Conservation (phyloP, 163 green algal genomes). For the Chlamydomonas reinhardtii region DNA sequence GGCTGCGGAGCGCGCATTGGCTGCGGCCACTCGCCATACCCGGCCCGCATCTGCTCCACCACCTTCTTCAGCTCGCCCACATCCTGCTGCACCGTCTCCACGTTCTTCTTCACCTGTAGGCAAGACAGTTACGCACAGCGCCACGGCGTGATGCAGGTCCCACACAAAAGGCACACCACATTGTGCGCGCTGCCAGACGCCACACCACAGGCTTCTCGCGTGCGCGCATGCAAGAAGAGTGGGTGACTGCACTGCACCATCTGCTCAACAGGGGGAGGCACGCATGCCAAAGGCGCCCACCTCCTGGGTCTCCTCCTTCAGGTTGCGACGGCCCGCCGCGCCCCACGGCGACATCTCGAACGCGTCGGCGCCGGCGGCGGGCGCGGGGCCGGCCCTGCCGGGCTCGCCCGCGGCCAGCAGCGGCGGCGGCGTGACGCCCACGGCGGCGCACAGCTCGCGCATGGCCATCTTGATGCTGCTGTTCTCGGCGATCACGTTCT, state of each 20-base stretch:
- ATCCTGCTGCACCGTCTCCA: constrained; percentile 26
- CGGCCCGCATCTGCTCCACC: constrained; percentile 24
- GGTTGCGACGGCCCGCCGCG: constrained; percentile 12
- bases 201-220: too few relatives aligned
- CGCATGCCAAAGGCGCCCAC: neutral
- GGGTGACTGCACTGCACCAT: too few relatives aligned
- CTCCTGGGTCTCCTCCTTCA: constrained; percentile 42
- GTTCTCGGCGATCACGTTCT: constrained; percentile 13
- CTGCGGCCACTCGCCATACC: constrained; percentile 34
- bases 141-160: too few relatives aligned
- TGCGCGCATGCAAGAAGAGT: too few relatives aligned
- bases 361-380: too few relatives aligned
- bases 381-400: too few relatives aligned
- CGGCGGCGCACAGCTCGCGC: constrained; percentile 23
- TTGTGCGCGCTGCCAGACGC: too few relatives aligned
- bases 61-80: constrained; percentile 23
- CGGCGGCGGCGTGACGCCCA: constrained; percentile 24
- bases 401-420: neutral
- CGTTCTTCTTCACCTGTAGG: constrained; percentile 1
- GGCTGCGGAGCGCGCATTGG: neutral
- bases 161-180: too few relatives aligned
- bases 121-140: too few relatives aligned
- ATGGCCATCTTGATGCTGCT: constrained; percentile 12
- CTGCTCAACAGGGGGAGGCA: too few relatives aligned
- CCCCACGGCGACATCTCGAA: constrained; percentile 3